Evolutionary conservation across 169 alveolate species (phyloP), one percentile per base, ranked within the genome.

Genomic region (Eimeria acervulina): DNA sequence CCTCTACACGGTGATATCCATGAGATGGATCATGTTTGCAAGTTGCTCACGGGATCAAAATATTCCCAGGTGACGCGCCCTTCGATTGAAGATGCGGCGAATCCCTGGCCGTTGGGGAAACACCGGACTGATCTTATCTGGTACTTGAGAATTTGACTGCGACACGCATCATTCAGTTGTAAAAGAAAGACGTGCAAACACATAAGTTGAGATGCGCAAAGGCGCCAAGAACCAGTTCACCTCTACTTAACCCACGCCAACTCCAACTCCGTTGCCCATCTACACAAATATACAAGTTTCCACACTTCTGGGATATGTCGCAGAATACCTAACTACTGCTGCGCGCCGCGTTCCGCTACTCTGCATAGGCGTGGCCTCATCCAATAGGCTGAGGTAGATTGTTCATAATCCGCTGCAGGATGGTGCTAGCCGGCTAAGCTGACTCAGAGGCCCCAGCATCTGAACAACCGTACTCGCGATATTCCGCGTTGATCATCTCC

Each of bases 31-130:
- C 47, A 1, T 26, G 21, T 33, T 7, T 15, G 63, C 21, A 10
- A 7, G 36, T 7, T 42, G 70, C 97, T 96, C 85, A 97, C 97
- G 94, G 97, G 97, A 90, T 98, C 98, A 59, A 98, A 97, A 95
- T 98, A 98, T 96, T 98, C 98, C 95, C 99, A 97, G 31, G 99
- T 99, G 23, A 98, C 98, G 90, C 99, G 98, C 12, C 99, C 99
- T 96, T 98, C 99, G n/a, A 98, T 98, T 19, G 99, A 98, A 7
- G 99, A 98, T 78, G 98, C 97, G 0, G 99, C 98, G 95, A 97
- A 99, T 55, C 99, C 99, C 38, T 97, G 95, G 89, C 97, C 98
- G 93, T 99, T 99, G 47, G 99, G 99, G 90, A 99, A 98, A 74
- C 98, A 98, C 44, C 97, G 96, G 36, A 98, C 96, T 36, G 97